phyloP scores from a whole-genome alignment of 345 rosid genomes.

The Brassica nigra region DNA sequence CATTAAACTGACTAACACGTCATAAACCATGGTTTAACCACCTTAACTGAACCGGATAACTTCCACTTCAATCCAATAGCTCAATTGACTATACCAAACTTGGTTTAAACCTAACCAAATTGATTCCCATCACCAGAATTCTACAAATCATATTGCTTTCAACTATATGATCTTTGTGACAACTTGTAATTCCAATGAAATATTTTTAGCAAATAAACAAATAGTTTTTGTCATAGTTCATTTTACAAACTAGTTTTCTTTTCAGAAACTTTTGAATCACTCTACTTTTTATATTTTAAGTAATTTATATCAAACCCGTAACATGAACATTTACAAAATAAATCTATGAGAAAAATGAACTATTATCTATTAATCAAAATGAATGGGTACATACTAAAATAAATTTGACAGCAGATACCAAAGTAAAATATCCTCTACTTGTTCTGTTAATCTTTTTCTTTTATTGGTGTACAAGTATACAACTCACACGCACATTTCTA shows the following conservation, averaged over 20 bases:
- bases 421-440: not conserved
- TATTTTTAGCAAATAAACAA: not conserved
- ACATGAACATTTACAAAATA: not conserved
- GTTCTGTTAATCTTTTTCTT: not conserved
- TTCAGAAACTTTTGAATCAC: not conserved
- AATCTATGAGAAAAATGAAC: not conserved
- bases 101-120: too few relatives aligned
- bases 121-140: too few relatives aligned
- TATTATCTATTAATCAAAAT: not conserved
- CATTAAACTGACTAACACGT: too few relatives aligned
- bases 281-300: not conserved
- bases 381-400: not conserved
- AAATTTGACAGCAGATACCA: constrained; percentile 1
- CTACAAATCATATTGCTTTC: too few relatives aligned
- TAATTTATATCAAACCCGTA: not conserved
- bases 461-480: not conserved
- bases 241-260: not conserved
- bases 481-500: not conserved
- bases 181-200: not conserved
- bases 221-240: not conserved
- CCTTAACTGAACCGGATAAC: too few relatives aligned
- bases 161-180: not conserved
- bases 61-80: too few relatives aligned
- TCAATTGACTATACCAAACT: too few relatives aligned
- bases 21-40: too few relatives aligned